Percentiles rank a stretch among this genome's conserved stretches.
These are phyloP conservation scores for Mantamonas sphyraenae DNA, from an alignment of 78 protist species.

Conservation along the genomic window DNA sequence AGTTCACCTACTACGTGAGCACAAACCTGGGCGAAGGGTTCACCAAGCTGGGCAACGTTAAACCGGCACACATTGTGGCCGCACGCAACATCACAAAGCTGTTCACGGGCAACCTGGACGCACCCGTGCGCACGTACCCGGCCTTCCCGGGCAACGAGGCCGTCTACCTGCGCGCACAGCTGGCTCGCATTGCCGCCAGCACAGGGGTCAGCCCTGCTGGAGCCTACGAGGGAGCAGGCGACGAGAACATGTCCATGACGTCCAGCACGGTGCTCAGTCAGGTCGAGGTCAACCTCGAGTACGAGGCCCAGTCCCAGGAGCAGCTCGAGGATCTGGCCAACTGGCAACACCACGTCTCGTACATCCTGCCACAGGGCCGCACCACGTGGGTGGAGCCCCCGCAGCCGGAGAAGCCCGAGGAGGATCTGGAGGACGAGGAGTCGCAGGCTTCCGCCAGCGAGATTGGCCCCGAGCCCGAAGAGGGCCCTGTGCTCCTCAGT, in stretches of 20 bases:
- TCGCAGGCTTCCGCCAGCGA: conserved; percentile 4
- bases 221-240: neutral
- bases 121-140: conserved; percentile 17
- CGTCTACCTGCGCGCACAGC: conserved; percentile 32
- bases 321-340: neutral
- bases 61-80: conserved; percentile 12
- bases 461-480: conserved; percentile 9
- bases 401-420: conserved; percentile 13
- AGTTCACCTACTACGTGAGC: conserved; percentile 25
- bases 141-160: conserved; percentile 35
- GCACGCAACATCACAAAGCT: conserved; percentile 12
- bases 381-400: conserved; percentile 10
- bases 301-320: neutral
- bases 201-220: conserved; percentile 25
- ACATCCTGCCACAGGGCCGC: conserved; percentile 18
- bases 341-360: conserved; percentile 23
- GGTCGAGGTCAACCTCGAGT: neutral
- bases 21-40: neutral
- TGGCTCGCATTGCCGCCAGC: conserved; percentile 23
- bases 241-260: conserved; percentile 29
- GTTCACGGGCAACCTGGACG: conserved; percentile 33
- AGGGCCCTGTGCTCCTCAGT: conserved; percentile 3
- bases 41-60: conserved; percentile 33
- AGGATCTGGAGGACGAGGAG: conserved; percentile 18
- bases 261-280: neutral